A percentile compares a stretch with the other conserved stretches of the same genome.
These are phyloP conservation scores for Vicia villosa DNA, from an alignment of 306 rosid species.

Conservation along the genomic window DNA sequence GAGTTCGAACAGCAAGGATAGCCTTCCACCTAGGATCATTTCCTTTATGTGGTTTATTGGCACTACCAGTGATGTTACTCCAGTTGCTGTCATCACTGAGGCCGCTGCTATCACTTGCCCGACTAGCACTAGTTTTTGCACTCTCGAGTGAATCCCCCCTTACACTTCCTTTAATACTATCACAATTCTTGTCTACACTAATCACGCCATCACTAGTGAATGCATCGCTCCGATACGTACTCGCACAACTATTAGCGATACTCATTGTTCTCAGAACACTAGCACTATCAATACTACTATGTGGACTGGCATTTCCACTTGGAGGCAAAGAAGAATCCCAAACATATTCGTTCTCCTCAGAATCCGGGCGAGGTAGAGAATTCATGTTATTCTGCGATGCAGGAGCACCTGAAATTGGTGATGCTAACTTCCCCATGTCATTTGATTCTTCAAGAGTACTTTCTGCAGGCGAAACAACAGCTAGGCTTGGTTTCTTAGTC, in stretches of 20 bases:
- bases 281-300: conserved; percentile 78
- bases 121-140: conserved; percentile 83
- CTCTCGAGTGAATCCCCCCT: conserved; percentile 91
- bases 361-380: conserved; percentile 55
- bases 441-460: conserved; percentile 59
- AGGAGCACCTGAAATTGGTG: conserved; percentile 51
- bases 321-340: conserved; percentile 99
- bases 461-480: conserved; percentile 67
- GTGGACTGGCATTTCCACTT: conserved; percentile 93
- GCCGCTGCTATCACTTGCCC: conserved; percentile 95
- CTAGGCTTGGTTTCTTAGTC: conserved; percentile 54
- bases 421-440: conserved; percentile 48
- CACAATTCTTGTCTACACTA: conserved; percentile 75
- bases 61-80: conserved; percentile 90
- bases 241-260: conserved; percentile 76
- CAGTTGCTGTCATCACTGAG: conserved; percentile 91
- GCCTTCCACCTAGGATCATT: conserved; percentile 98
- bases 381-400: conserved; percentile 61
- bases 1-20: conserved; percentile 77
- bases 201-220: conserved; percentile 84
- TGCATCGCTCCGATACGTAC: conserved; percentile 77
- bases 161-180: conserved; percentile 72
- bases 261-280: conserved; percentile 90
- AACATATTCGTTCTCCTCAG: conserved; percentile 84
- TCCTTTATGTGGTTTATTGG: conserved; percentile 92